Base-by-base conservation (phyloP, 768 basidiomycete genomes). In the Porphyrellus cyaneotinctus region DNA sequence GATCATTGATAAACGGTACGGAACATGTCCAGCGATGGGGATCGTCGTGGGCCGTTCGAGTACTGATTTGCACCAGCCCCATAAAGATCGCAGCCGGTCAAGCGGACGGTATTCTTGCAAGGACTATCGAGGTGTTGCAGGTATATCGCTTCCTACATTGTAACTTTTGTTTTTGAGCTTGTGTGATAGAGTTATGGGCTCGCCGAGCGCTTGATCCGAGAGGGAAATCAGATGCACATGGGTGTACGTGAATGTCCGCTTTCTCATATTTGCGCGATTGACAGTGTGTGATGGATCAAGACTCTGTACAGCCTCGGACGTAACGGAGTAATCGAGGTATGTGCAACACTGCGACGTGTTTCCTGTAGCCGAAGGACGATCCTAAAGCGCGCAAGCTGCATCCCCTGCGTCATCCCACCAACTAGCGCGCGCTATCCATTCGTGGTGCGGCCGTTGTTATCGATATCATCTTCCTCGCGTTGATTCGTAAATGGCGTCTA, bases 171-270 rank as follows among this genome's bases (percentile, higher is more conserved):
- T 14, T n/a, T 20, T 9, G 28, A 48, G n/a, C 18, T 17, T 20
- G 17, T 36, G 11, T n/a, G 15, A 30, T 22, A 48, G 47, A 39
- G 47, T 26, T 23, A 14, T 32, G 30, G n/a, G 47, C 47, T 43
- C 7, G 84, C 78, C 1, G 82, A 87, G 17, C 75, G 78, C 3
- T 59, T 89, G 14, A 50, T 88, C 30, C 73, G 67, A 30, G 78
- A 87, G 60, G 85, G 79, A 4, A 81, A 80, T 53, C 84, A 85
- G 43, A 75, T 88, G 74, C 79, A 86, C 53, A 76, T 80, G 67
- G 80, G 79, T 42, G 87, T 88, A 63, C 55, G 80, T 70, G 4
- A 38, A 7, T 10, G 11, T 15, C 39, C 3, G 0, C 6, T 46
- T 18, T 15, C 3, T 18, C 13, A 12, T 4, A n/a, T 13, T 9